phyloP scores from a whole-genome alignment of 164 flowering plant genomes.

The Magnolia officinalis region DNA sequence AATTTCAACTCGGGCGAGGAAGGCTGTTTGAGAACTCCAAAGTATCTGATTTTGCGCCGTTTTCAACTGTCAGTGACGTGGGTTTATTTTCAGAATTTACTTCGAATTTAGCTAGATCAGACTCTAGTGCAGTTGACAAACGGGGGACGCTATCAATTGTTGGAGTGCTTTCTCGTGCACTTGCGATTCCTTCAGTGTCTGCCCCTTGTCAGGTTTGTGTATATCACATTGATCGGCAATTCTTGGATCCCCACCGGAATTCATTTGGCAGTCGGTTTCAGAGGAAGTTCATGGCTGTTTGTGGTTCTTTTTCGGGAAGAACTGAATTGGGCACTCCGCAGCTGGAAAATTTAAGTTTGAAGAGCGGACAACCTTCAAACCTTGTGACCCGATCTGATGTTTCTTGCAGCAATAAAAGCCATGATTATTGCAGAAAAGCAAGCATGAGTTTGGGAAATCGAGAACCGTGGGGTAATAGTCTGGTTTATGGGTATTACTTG shows the following conservation, averaged over 20 bases:
- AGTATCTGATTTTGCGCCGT: slow-evolving; percentile 31
- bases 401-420: slow-evolving; percentile 32
- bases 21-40: slow-evolving; percentile 45
- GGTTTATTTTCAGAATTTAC: slow-evolving; percentile 37
- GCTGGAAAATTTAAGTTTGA: slow-evolving; percentile 33
- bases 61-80: slow-evolving; percentile 33
- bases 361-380: slow-evolving; percentile 29
- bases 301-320: slow-evolving; percentile 25
- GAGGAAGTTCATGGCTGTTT: slow-evolving; percentile 42
- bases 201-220: slow-evolving; percentile 73
- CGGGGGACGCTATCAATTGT: slow-evolving; percentile 50
- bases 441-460: slow-evolving; percentile 41
- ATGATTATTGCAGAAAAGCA: slow-evolving; percentile 30
- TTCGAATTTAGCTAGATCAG: slow-evolving; percentile 39
- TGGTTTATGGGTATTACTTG: slow-evolving; percentile 37
- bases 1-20: slow-evolving; percentile 41
- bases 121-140: slow-evolving; percentile 35
- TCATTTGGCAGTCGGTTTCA: slow-evolving; percentile 15
- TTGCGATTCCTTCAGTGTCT: slow-evolving; percentile 76
- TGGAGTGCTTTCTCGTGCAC: slow-evolving; percentile 67
- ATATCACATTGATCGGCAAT: slow-evolving; percentile 50
- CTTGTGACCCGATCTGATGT: slow-evolving; percentile 35
- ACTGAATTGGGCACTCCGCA: slow-evolving; percentile 40
- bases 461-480: slow-evolving; percentile 26
- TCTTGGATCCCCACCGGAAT: slow-evolving; percentile 26